These are phyloP conservation scores for Penicillium psychrosexuale DNA, from an alignment of 2,329 filamentous ascomycete species.

Conservation along the genomic window DNA sequence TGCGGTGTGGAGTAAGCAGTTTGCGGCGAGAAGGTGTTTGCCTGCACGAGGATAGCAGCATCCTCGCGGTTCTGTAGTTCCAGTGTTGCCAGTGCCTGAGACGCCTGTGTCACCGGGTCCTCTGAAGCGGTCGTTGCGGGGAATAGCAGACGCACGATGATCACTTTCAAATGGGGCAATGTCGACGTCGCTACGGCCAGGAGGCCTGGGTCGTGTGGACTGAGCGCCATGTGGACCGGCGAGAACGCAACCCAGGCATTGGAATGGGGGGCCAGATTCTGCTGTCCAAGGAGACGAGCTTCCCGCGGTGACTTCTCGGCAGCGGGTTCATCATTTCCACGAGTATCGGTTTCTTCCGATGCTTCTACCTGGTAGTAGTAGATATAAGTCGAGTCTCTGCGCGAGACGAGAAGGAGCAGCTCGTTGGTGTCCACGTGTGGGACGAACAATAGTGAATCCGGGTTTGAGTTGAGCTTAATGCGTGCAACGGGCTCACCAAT, in stretches of 20 bases:
- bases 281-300: slow-evolving; percentile 50
- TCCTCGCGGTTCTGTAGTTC: slow-evolving; percentile 56
- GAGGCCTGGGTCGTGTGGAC: slow-evolving; percentile 53
- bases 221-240: slow-evolving; percentile 55
- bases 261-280: slow-evolving; percentile 61
- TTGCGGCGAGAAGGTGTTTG: slow-evolving; percentile 61
- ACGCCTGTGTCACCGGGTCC: slow-evolving; percentile 46
- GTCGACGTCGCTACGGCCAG: slow-evolving; percentile 60
- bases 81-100: slow-evolving; percentile 52
- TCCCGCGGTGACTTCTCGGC: slow-evolving; percentile 12
- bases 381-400: slow-evolving; percentile 58
- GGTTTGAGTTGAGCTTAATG: slow-evolving; percentile 49
- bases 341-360: background rate
- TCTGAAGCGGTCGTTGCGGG: slow-evolving; percentile 33
- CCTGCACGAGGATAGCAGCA: slow-evolving; percentile 58
- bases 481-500: slow-evolving; percentile 29
- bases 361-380: slow-evolving; percentile 50
- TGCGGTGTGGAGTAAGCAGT: slow-evolving; percentile 62
- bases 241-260: slow-evolving; percentile 65
- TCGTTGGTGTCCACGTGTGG: slow-evolving; percentile 47
- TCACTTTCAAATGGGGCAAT: slow-evolving; percentile 60
- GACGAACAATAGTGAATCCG: slow-evolving; percentile 56
- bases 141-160: slow-evolving; percentile 57
- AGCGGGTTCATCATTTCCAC: background rate
- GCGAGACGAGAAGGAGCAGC: slow-evolving; percentile 52